These are phyloP conservation scores for Diaporthe batatas DNA, from an alignment of 2,329 filamentous ascomycete species.

Conservation along the genomic window DNA sequence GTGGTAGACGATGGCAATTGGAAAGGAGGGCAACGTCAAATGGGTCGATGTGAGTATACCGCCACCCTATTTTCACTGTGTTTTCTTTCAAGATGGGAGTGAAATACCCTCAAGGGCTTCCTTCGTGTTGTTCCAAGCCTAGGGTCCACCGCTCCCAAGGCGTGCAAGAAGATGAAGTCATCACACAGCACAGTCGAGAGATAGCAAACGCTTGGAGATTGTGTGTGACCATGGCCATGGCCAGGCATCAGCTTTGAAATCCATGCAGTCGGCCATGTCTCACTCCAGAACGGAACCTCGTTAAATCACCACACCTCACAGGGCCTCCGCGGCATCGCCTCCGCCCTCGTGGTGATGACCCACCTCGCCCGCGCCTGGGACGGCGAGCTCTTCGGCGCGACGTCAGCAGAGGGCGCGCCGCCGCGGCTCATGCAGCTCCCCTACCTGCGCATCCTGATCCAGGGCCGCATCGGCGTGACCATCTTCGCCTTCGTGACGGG, in stretches of 20 bases:
- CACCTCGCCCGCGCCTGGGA: constrained; percentile 67
- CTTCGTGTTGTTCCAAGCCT: background rate
- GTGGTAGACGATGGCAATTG: constrained; percentile 54
- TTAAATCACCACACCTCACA: constrained; percentile 46
- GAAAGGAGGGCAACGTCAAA: constrained; percentile 66
- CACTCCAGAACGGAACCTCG: background rate
- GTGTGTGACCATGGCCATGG: too few relatives aligned
- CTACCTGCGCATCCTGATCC: constrained; percentile 69
- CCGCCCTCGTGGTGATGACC: constrained; percentile 66
- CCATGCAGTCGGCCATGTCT: background rate
- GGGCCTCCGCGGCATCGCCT: constrained; percentile 69
- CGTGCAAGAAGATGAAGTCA: background rate
- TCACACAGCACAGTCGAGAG: background rate
- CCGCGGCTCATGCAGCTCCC: constrained; percentile 69
- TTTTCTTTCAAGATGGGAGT: background rate
- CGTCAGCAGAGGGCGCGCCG: constrained; percentile 56
- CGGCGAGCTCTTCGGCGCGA: constrained; percentile 62
- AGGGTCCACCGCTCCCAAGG: background rate
- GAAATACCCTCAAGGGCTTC: too few relatives aligned
- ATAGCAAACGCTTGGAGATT: constrained; percentile 19
- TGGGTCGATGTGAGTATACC: constrained; percentile 68
- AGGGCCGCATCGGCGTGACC: constrained; percentile 74
- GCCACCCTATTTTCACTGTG: constrained; percentile 18
- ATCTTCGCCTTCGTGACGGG: constrained; percentile 76
- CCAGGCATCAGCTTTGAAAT: background rate